Conservation (phyloP, 768 basidiomycete species). For the Kwoniella bestiolae region DNA sequence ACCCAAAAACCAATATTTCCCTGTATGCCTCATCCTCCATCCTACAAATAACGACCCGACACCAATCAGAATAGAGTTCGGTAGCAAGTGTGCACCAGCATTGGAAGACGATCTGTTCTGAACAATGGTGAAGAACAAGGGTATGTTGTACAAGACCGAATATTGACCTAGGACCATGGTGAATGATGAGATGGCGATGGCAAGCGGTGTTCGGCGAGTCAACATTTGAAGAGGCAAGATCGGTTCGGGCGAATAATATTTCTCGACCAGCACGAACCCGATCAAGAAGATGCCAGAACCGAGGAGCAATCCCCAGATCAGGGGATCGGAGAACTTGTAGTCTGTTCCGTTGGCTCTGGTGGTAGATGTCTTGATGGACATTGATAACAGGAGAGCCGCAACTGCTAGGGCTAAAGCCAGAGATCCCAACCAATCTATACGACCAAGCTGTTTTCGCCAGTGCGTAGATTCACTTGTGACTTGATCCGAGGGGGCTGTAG, state of each 20-base stretch:
- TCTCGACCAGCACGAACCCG: constrained; percentile 78
- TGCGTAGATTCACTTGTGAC: background rate
- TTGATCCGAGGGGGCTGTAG: background rate
- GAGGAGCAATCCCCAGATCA: constrained; percentile 69
- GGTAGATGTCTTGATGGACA: constrained; percentile 57
- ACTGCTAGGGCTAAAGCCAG: constrained; percentile 45
- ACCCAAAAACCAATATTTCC: constrained; percentile 73
- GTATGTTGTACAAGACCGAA: constrained; percentile 73
- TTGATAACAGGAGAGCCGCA: constrained; percentile 50
- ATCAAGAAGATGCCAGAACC: constrained; percentile 64
- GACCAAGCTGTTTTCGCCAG: constrained; percentile 29
- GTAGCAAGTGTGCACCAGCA: constrained; percentile 81
- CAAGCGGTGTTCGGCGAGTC: constrained; percentile 75
- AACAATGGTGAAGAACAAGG: constrained; percentile 86
- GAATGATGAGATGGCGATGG: constrained; percentile 81
- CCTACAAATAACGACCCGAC: constrained; percentile 85
- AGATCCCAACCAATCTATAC: constrained; percentile 53
- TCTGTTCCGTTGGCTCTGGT: constrained; percentile 65
- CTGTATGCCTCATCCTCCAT: constrained; percentile 70
- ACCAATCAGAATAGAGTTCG: constrained; percentile 83
- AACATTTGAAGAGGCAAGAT: constrained; percentile 86
- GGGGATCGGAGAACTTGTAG: constrained; percentile 70
- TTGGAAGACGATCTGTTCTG: constrained; percentile 69
- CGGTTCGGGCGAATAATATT: constrained; percentile 75
- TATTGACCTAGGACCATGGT: constrained; percentile 52